phyloP scores from a whole-genome alignment of 768 basidiomycete genomes.

The Phylloporus sp. region DNA sequence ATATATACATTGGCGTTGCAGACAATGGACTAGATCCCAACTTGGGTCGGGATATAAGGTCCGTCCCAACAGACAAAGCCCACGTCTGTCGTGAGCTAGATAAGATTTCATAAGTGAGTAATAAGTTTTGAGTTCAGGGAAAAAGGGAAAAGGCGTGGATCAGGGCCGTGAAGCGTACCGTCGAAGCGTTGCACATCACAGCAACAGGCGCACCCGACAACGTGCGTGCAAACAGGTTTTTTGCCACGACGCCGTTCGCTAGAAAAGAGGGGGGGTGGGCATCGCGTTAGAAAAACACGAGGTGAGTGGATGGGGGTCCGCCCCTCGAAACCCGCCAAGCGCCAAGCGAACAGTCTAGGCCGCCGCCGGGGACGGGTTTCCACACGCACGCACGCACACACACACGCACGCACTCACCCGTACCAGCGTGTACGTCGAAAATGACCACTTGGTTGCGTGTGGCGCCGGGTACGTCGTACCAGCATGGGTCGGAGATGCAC shows the following conservation, averaged over 20 bases:
- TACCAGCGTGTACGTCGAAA: slow-evolving; percentile 47
- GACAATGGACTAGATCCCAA: slow-evolving; percentile 16
- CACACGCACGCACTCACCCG: no score
- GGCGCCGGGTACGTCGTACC: slow-evolving; percentile 30
- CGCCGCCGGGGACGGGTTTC: no score
- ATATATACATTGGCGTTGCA: slow-evolving; percentile 24
- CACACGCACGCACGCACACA: no score
- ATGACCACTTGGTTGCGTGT: slow-evolving; percentile 58
- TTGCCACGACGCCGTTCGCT: slow-evolving; percentile 44
- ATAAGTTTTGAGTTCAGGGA: no score
- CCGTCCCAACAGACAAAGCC: slow-evolving; percentile 51
- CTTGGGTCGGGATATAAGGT: slow-evolving; percentile 37
- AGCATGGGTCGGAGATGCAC: not conserved
- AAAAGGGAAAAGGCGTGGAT: not conserved
- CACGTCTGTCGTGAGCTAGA: slow-evolving; percentile 40
- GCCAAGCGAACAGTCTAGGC: no score
- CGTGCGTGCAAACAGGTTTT: slow-evolving; percentile 44
- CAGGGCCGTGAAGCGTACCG: slow-evolving; percentile 30
- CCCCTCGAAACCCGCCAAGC: not conserved
- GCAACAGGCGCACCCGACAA: slow-evolving; percentile 38
- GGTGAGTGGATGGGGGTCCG: no score
- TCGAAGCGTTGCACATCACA: slow-evolving; percentile 52
- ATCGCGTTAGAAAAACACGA: not conserved
- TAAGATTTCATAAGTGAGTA: not conserved
- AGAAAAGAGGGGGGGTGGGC: no score